Evolutionary conservation across 2,329 filamentous ascomycete genomes (phyloP).

Genomic region (Verticillium isaacii): DNA sequence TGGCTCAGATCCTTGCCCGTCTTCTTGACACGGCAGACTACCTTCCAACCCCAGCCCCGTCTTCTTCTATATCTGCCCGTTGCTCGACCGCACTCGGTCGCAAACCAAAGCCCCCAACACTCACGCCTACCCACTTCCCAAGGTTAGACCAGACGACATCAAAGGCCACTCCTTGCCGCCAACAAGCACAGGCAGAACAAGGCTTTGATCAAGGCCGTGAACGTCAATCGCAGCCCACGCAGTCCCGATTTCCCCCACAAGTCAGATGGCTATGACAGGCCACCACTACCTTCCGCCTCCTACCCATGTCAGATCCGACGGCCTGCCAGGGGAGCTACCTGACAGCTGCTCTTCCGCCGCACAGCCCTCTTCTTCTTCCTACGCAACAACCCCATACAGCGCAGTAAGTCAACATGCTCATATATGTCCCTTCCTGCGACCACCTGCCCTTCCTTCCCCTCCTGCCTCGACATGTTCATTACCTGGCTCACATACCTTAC

Average conservation of each 20-base stretch:
- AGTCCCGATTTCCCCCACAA: neutral
- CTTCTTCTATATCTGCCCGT: neutral
- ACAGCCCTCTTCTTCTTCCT: conserved; percentile 4
- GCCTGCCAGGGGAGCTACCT: conserved; percentile 6
- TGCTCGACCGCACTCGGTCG: neutral
- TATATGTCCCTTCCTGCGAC: neutral
- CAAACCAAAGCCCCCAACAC: neutral
- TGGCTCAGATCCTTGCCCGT: neutral
- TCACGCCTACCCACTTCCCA: neutral
- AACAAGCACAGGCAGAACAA: neutral
- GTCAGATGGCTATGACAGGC: conserved; percentile 7
- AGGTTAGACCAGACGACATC: neutral
- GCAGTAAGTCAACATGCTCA: conserved; percentile 20
- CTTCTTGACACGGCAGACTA: neutral
- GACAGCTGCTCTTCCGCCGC: conserved; percentile 6
- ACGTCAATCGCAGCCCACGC: neutral
- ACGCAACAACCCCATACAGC: conserved; percentile 18
- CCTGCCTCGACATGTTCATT: neutral
- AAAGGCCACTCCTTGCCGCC: neutral
- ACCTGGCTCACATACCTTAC: neutral
- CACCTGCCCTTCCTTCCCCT: neutral
- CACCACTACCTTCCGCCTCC: conserved; percentile 8
- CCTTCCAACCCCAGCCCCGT: neutral
- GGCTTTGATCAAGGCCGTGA: neutral
- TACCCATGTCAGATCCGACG: conserved; percentile 4